Evolutionary conservation across 352 stramenopile genomes (phyloP).

Genomic region (Pythium oligandrum): DNA sequence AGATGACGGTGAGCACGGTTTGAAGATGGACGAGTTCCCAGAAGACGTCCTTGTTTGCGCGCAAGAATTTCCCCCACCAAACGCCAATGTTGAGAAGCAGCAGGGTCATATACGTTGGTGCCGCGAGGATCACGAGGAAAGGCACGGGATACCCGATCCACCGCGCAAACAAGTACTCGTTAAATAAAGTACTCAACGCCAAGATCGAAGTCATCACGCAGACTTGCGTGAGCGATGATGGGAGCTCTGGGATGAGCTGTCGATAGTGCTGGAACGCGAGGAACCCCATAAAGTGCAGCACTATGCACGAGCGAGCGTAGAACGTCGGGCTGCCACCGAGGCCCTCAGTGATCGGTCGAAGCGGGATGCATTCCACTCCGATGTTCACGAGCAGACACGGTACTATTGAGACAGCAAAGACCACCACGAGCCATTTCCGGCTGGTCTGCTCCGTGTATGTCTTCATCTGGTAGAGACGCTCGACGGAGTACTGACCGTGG

Average conservation of each 20-base stretch:
- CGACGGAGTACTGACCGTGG: conserved; percentile 16
- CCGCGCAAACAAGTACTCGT: not conserved
- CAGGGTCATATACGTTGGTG: too few species aligned
- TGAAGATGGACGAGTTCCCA: too few species aligned
- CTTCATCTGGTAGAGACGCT: conserved; percentile 8
- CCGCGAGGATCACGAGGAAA: too few species aligned
- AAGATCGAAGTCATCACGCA: not conserved
- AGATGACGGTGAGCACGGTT: conserved; percentile 1
- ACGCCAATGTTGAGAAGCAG: too few species aligned
- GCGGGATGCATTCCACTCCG: too few species aligned
- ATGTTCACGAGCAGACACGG: not conserved
- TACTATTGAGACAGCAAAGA: conserved; percentile 2
- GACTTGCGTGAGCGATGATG: conserved; percentile 4
- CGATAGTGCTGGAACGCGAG: conserved; percentile 3
- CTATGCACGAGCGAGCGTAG: too few species aligned
- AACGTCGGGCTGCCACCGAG: too few species aligned
- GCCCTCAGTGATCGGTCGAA: too few species aligned
- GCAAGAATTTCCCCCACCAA: too few species aligned
- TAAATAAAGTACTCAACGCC: not conserved
- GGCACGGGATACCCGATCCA: conserved; percentile 11
- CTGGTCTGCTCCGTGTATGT: not conserved
- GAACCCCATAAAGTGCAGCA: not conserved
- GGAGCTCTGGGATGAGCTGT: not conserved
- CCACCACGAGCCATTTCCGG: not conserved
- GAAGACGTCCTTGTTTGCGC: too few species aligned